A percentile compares a stretch with the other conserved stretches of the same genome.
Evolutionary conservation across 306 rosid species (phyloP).

Genomic region (Quercus ilex): DNA sequence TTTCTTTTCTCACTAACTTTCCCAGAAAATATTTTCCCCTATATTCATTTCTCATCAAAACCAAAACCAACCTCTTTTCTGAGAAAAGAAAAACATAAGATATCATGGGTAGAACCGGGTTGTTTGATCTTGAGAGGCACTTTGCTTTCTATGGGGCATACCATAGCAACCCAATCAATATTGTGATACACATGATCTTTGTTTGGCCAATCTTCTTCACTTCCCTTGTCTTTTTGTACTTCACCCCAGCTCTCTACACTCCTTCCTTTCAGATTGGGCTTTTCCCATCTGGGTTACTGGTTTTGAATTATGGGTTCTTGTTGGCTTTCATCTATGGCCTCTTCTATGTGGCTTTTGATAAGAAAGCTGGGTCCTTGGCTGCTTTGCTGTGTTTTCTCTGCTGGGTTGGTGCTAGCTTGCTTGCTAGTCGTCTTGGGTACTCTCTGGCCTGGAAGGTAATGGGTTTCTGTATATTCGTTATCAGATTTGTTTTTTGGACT

Average conservation of each 20-base stretch:
- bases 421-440: constrained; percentile 50
- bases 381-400: constrained; percentile 58
- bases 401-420: constrained; percentile 56
- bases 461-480: neutral
- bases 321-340: constrained; percentile 41
- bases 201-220: constrained; percentile 87
- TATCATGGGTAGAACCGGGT: constrained; percentile 36
- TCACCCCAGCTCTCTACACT: constrained; percentile 54
- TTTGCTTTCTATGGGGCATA: constrained; percentile 89
- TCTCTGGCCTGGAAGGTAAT: constrained; percentile 69
- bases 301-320: constrained; percentile 61
- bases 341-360: constrained; percentile 56
- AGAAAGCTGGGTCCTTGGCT: constrained; percentile 68
- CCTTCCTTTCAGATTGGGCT: constrained; percentile 6
- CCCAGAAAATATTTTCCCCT: neutral
- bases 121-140: constrained; percentile 75
- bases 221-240: constrained; percentile 44
- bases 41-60: neutral
- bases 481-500: neutral
- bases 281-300: constrained; percentile 32
- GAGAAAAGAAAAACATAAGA: neutral
- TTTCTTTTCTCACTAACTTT: neutral
- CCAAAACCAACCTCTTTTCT: neutral
- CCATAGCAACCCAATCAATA: constrained; percentile 71
- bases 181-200: constrained; percentile 53